These are phyloP conservation scores for Colletotrichum somersetense DNA, from an alignment of 2,329 filamentous ascomycete genomes.

Conservation along the genomic window DNA sequence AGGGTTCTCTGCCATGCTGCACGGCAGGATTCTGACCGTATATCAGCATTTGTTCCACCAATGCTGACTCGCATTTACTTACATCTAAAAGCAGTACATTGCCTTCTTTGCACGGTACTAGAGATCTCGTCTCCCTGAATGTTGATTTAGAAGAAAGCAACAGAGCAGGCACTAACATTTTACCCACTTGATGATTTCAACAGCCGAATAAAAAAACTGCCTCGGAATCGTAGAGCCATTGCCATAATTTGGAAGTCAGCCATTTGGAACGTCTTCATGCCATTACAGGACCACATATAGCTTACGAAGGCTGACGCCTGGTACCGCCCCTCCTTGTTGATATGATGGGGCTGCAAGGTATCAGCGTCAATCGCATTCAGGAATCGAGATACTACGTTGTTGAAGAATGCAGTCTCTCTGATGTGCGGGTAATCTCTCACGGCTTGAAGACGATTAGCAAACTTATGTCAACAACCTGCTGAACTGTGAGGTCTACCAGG, in stretches of 20 bases:
- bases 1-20: slow-evolving; percentile 46
- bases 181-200: slow-evolving; percentile 44
- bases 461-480: not conserved
- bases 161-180: no score
- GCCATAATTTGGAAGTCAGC: no score
- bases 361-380: slow-evolving; percentile 41
- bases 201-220: slow-evolving; percentile 38
- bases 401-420: slow-evolving; percentile 45
- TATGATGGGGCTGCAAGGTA: no score
- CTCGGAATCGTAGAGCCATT: no score
- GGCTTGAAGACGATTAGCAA: slow-evolving; percentile 18
- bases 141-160: not conserved
- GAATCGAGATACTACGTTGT: slow-evolving; percentile 46
- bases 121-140: slow-evolving; percentile 30
- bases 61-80: not conserved
- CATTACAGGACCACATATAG: no score
- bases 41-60: not conserved
- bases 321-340: no score
- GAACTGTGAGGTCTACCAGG: slow-evolving; percentile 36
- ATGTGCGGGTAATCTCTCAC: slow-evolving; percentile 44
- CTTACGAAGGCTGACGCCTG: no score
- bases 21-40: slow-evolving; percentile 44
- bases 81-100: slow-evolving; percentile 46
- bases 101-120: slow-evolving; percentile 43
- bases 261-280: no score